Evolutionary conservation across 2,329 filamentous ascomycete genomes (phyloP), one percentile per base, ranked within the genome.

Genomic region (Colletotrichum orchidophilum): DNA sequence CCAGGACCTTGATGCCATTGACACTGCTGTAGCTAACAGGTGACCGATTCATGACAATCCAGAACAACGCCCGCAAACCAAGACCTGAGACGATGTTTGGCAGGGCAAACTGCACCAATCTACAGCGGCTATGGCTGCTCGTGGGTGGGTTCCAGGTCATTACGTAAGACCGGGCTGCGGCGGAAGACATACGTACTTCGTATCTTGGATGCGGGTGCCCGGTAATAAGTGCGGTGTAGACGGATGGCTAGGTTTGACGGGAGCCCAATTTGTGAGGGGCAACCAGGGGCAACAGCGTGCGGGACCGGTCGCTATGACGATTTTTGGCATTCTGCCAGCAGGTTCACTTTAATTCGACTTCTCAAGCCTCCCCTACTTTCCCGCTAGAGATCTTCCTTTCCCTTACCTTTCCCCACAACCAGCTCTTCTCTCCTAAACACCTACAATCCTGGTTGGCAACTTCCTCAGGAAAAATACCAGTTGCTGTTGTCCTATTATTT

Each of bases 231-330:
- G 68, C 68, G 68, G 68, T 71, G 68, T 67, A 71, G 68, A 27
- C 49, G 31, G 46, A 13, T 18, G 29, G 42, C 18, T 21, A 46
- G 39, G 39, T 46, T 46, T 18, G 39, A 46, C 18, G 39, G 39
- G 18, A 21, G 27, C 55, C 63, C 59, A 71, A 68, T 64, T 58
- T 18, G 39, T 64, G 69, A 71, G 69, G 69, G 69, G 69, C 69
- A 71, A 26, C 69, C 58, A 71, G 64, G 64, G 49, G 12, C 35
- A 57, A 26, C 52, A 57, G 62, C 31, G 29, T 62, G 68, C 63
- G 68, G 68, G 69, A 71, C 69, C 29, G 53, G 64, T 71, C 69
- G 69, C 69, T 71, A 71, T 71, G 69, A 71, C 69, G 69, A 71
- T 69, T 59, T 63, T 53, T 71, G 52, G 69, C 69, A 71, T 71